These are phyloP conservation scores for Lentinula lateritia DNA, from an alignment of 768 basidiomycete species.

Conservation along the genomic window DNA sequence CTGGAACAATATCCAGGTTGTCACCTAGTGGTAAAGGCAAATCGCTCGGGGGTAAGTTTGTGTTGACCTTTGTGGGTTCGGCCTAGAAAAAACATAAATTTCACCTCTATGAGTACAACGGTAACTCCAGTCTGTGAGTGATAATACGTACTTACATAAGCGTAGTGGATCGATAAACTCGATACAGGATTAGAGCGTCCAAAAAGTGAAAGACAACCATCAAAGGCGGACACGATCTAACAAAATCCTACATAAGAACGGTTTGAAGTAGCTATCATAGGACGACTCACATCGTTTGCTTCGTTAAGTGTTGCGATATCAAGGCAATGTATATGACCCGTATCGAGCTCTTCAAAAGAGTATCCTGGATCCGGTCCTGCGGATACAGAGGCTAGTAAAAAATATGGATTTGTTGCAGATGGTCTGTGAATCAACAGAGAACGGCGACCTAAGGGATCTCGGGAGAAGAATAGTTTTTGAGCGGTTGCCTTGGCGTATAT, in stretches of 20 bases:
- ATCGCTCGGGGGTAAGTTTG: conserved; percentile 36
- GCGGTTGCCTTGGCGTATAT: conserved; percentile 29
- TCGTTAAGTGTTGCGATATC: conserved; percentile 29
- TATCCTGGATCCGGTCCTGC: conserved; percentile 39
- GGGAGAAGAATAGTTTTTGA: conserved; percentile 58
- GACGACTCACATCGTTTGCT: conserved; percentile 10
- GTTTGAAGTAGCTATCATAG: not conserved
- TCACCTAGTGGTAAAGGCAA: not conserved
- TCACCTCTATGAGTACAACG: not conserved
- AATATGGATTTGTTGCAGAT: conserved; percentile 36
- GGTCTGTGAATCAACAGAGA: conserved; percentile 75
- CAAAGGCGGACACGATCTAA: conserved; percentile 12
- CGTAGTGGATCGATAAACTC: too few species aligned
- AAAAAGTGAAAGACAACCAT: conserved; percentile 10
- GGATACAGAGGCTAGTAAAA: conserved; percentile 66
- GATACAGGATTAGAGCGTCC: conserved; percentile 8
- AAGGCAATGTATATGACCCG: conserved; percentile 50
- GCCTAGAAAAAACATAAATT: not conserved
- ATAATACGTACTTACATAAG: not conserved
- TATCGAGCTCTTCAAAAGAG: conserved; percentile 57
- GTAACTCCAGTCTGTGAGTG: not conserved
- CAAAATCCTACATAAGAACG: not conserved
- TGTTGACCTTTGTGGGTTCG: conserved; percentile 33
- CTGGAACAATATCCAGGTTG: conserved; percentile 36
- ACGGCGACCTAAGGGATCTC: conserved; percentile 82